Percentiles rank a stretch among this genome's conserved stretches.
phyloP scores from a whole-genome alignment of 768 basidiomycete species.

The Pleurotus giganteus region DNA sequence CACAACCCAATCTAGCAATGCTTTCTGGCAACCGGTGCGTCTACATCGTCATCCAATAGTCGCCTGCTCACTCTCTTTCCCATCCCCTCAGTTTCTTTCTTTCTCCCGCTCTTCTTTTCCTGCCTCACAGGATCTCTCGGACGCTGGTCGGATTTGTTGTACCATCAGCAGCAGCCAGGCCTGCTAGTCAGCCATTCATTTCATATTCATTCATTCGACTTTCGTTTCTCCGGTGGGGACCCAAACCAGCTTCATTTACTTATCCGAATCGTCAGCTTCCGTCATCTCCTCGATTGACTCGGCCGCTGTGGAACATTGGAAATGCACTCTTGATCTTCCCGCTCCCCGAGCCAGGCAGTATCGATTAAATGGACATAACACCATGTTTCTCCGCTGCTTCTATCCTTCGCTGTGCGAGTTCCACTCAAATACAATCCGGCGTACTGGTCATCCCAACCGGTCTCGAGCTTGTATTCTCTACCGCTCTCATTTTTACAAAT shows the following conservation, averaged over 20 bases:
- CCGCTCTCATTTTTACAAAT: slow-evolving; percentile 48
- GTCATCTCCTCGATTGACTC: neutral
- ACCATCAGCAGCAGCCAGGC: slow-evolving; percentile 3
- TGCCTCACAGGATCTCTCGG: neutral
- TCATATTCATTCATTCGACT: neutral
- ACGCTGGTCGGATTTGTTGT: slow-evolving; percentile 9
- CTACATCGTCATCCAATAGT: neutral
- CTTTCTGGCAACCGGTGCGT: neutral
- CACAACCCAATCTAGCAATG: neutral
- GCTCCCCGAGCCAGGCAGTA: neutral
- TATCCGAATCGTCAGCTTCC: neutral
- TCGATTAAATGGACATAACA: slow-evolving; percentile 36
- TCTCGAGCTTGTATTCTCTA: slow-evolving; percentile 59
- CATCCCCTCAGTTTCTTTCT: neutral
- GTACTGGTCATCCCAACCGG: slow-evolving; percentile 61
- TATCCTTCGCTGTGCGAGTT: slow-evolving; percentile 67
- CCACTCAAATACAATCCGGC: slow-evolving; percentile 43
- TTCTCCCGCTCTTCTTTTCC: neutral
- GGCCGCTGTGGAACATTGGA: neutral
- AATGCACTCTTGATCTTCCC: neutral
- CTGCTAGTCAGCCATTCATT: slow-evolving; percentile 4
- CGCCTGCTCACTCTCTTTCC: neutral
- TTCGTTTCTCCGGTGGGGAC: neutral
- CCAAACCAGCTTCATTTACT: neutral
- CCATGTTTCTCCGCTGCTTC: slow-evolving; percentile 69